A percentile compares a stretch with the other conserved stretches of the same genome.
Conservation (phyloP, 1,139 yeast species). For the Casaregolazyma suthepensis region DNA sequence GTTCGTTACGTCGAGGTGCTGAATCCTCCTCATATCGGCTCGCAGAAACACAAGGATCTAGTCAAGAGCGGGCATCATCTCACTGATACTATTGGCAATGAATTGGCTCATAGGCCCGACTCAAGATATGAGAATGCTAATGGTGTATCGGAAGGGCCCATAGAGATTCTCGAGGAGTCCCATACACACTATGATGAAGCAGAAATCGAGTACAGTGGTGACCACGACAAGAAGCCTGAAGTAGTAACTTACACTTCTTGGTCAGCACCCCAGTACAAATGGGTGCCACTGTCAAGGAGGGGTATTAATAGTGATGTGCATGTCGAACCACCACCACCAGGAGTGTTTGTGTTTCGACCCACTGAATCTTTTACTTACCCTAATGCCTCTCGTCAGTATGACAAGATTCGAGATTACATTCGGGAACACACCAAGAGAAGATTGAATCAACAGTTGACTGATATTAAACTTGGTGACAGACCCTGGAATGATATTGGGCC, state of each 20-base stretch:
- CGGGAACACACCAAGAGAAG: conserved; percentile 60
- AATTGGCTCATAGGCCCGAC: conserved; percentile 5
- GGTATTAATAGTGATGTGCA: conserved; percentile 53
- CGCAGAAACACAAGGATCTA: conserved; percentile 2
- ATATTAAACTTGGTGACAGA: conserved; percentile 53
- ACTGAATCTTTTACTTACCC: conserved; percentile 77
- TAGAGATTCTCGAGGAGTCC: conserved; percentile 1
- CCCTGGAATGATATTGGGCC: conserved; percentile 95
- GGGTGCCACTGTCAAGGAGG: conserved; percentile 70
- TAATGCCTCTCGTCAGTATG: conserved; percentile 70
- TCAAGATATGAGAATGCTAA: neutral
- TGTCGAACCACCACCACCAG: conserved; percentile 80
- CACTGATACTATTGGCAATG: neutral
- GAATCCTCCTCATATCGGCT: conserved; percentile 36
- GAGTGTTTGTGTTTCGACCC: conserved; percentile 80
- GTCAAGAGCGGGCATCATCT: neutral
- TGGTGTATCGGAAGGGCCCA: conserved; percentile 8
- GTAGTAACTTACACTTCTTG: neutral
- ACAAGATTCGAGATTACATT: conserved; percentile 61
- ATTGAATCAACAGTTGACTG: conserved; percentile 33
- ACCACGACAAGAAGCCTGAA: neutral
- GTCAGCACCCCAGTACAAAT: conserved; percentile 28
- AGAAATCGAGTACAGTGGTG: neutral
- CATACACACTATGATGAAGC: neutral
- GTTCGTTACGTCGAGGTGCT: conserved; percentile 37